Evolutionary conservation across 306 rosid genomes (phyloP), one percentile per base, ranked within the genome.

Genomic region (Acacia melanoxylon): DNA sequence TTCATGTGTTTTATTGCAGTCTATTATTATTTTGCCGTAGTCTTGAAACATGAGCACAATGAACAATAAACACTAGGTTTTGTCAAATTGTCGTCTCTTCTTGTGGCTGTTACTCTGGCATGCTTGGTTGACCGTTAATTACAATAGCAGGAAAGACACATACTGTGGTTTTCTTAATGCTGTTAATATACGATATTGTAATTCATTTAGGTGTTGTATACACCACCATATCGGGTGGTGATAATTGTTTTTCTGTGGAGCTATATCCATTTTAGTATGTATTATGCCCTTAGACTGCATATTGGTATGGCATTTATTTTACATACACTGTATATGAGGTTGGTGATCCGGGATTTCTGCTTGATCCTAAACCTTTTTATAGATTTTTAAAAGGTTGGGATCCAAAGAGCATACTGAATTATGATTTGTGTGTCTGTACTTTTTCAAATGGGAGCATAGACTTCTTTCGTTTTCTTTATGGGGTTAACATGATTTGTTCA

Each of bases 341-440:
- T 42, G 84, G 79, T 41, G 68, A 49, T 48, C 46, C 31, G 49
- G 59, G 51, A 78, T 69, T 85, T 41, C 2, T 22, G 85, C 71
- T 78, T 54, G 51, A 44, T 66, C 73, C 5, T 4, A 73, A 85
- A 51, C 27, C 11, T 54, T 65, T 65, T 65, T 65, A 72, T 72
- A 65, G 72, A 58, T 42, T 44, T 82, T 61, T 42, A 2, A 17
- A 19, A 74, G 52, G 40, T 37, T 42, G 76, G 48, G 27, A 66
- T 74, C 68, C 79, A 48, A 42, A 68, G 70, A 46, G 29, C 79
- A 68, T 72, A 52, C 72, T 72, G 59, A 46, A 56, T 40, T 67
- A 40, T 67, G 63, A 25, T 14, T 68, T 45, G 22, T 68, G 13
- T 72, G 14, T 74, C 20, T 31, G 40, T 66, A n/a, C 29, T 17